A percentile compares a stretch with the other conserved stretches of the same genome.
Evolutionary conservation across 2,329 filamentous ascomycete genomes (phyloP).

Genomic region (Colletotrichum cuscutae): DNA sequence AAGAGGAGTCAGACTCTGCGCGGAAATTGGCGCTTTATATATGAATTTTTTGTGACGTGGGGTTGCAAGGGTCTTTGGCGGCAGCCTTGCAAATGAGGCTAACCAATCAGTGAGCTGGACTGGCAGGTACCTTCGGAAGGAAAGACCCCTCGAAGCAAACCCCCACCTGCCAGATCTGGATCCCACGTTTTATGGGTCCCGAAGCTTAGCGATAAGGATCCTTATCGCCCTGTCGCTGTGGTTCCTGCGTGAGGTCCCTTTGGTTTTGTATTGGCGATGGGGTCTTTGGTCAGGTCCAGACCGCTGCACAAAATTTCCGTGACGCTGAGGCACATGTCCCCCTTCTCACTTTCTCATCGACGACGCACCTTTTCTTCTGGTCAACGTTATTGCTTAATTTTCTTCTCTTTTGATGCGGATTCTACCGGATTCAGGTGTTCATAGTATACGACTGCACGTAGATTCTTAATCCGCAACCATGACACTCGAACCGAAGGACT

Average conservation of each 20-base stretch:
- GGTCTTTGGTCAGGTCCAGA: constrained; percentile 28
- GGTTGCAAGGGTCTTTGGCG: constrained; percentile 23
- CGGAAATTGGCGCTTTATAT: constrained; percentile 19
- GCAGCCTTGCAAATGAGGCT: constrained; percentile 35
- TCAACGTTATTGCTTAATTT: background rate
- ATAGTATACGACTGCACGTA: constrained; percentile 16
- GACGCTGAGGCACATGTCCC: background rate
- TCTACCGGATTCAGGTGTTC: background rate
- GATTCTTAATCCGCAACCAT: constrained; percentile 37
- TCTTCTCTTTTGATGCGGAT: background rate
- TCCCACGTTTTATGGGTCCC: background rate
- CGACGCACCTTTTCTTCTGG: background rate
- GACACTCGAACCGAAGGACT: constrained; percentile 61
- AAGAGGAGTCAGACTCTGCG: background rate
- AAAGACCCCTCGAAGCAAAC: constrained; percentile 15
- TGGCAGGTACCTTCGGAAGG: background rate
- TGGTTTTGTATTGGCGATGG: constrained; percentile 26
- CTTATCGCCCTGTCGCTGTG: constrained; percentile 11
- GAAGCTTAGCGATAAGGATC: constrained; percentile 18
- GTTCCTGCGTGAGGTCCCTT: background rate
- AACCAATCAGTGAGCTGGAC: constrained; percentile 21
- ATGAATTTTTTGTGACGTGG: constrained; percentile 24
- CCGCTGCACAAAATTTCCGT: constrained; percentile 31
- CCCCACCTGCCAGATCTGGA: constrained; percentile 32
- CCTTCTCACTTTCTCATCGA: background rate